Base-by-base conservation (phyloP, 768 basidiomycete species). In the Rhodotorula taiwanensis region DNA sequence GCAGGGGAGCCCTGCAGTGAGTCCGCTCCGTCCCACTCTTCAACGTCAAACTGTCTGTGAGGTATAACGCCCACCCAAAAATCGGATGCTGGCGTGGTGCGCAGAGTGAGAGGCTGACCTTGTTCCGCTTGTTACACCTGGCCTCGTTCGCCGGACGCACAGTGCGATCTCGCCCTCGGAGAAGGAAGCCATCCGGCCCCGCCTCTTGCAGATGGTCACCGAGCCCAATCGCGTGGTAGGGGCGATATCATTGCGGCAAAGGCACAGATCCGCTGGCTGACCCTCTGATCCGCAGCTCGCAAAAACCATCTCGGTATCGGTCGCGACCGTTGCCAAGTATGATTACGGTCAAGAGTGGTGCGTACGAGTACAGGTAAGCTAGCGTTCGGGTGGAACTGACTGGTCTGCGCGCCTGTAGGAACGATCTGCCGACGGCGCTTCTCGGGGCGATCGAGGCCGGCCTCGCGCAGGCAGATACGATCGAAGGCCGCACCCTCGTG, bases 261-360 rank as follows among this genome's bases (percentile, higher is more conserved):
- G 18, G n/a, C n/a, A n/a, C n/a, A n/a, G n/a, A n/a, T n/a, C n/a
- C n/a, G n/a, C n/a, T n/a, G n/a, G n/a, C n/a, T n/a, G n/a, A n/a
- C n/a, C n/a, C n/a, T n/a, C 11, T 6, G n/a, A 13, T 18, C 47
- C 31, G 59, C 73, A 90, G 90, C 86, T 93, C 62, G 83, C 87
- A 23, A 81, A 86, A 59, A 88, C 83, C 72, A 88, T 91, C 64
- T 81, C 87, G 65, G 72, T 86, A 34, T 83, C 88, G 30, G 80
- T 89, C 14, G 79, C 83, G 18, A 92, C 85, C 73, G 82, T 92
- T 55, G 86, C 88, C 11, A 82, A 91, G 36, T 74, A 80, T 27
- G 91, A 94, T 71, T 90, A 82, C 74, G 87, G 88, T 14, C 76
- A 72, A 36, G 79, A 79, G 43, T 93, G 90, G 90, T 86, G 25